Conservation (phyloP, 805 yeast genomes). For the Saturnispora quitensis region DNA sequence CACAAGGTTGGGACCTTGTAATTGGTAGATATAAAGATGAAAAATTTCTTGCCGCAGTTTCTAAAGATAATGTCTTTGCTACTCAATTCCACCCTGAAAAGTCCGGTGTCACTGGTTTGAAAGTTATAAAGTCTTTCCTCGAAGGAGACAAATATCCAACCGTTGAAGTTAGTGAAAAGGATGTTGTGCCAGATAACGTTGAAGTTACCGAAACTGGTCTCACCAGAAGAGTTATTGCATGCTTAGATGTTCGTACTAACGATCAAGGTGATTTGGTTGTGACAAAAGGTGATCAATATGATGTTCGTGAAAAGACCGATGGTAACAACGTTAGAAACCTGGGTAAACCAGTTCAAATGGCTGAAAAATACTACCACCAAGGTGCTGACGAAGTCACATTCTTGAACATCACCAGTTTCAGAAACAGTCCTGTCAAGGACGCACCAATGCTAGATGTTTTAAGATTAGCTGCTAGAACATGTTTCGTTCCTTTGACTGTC, state of each 20-base stretch:
- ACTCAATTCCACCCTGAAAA: slow-evolving; percentile 99
- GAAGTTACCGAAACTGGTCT: slow-evolving; percentile 43
- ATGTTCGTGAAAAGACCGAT: slow-evolving; percentile 71
- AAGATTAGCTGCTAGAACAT: slow-evolving; percentile 71
- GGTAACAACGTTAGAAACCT: slow-evolving; percentile 70
- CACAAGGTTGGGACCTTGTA: slow-evolving; percentile 58
- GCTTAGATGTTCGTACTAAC: slow-evolving; percentile 93
- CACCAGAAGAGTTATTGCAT: slow-evolving; percentile 88
- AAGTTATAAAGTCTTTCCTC: slow-evolving; percentile 65
- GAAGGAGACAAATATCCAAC: slow-evolving; percentile 30
- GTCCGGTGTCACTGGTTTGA: slow-evolving; percentile 84
- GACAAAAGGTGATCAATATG: slow-evolving; percentile 97
- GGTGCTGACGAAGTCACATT: slow-evolving; percentile 98
- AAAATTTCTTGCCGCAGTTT: slow-evolving; percentile 72
- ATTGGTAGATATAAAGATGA: slow-evolving; percentile 68
- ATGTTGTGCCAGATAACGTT: slow-evolving; percentile 6
- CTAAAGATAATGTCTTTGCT: slow-evolving; percentile 75
- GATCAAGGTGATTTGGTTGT: slow-evolving; percentile 94
- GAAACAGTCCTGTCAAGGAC: slow-evolving; percentile 87
- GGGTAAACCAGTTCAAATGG: slow-evolving; percentile 94
- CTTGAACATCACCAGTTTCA: slow-evolving; percentile 88
- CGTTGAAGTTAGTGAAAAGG: neutral
- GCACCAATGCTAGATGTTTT: slow-evolving; percentile 94
- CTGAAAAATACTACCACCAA: slow-evolving; percentile 79
- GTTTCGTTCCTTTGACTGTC: slow-evolving; percentile 94